Conservation (phyloP, 169 alveolate species). For the Amoebophrya sp. region DNA sequence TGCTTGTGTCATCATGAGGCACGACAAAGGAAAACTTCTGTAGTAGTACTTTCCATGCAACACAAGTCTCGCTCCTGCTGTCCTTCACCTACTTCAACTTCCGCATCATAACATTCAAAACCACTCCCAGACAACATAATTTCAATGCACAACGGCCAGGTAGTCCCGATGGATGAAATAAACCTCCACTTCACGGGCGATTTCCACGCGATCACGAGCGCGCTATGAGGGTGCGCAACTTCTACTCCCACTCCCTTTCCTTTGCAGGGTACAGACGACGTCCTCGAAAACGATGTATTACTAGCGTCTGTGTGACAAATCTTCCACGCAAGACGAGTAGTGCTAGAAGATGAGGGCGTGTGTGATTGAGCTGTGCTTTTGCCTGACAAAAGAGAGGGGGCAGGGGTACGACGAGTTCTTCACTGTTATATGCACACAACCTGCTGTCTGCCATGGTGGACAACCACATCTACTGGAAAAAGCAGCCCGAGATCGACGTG, state of each 20-base stretch:
- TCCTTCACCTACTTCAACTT: too few species aligned
- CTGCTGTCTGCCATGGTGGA: background rate
- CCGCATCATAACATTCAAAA: too few species aligned
- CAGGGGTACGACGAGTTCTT: background rate
- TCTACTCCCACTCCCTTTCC: background rate
- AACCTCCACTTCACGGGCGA: constrained; percentile 38
- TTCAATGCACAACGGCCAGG: too few species aligned
- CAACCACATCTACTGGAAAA: constrained; percentile 14
- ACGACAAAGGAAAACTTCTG: background rate
- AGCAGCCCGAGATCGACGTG: background rate
- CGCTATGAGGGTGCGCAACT: too few species aligned
- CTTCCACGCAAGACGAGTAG: constrained; percentile 34
- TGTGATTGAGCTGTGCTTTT: too few species aligned
- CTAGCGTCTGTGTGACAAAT: too few species aligned
- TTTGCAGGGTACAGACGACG: background rate
- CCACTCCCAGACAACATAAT: too few species aligned
- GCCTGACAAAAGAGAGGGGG: background rate
- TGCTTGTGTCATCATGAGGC: background rate
- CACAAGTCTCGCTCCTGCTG: background rate
- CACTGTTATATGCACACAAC: background rate
- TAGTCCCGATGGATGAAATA: constrained; percentile 36
- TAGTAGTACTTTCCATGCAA: background rate
- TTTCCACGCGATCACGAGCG: constrained; percentile 33
- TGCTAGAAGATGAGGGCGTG: too few species aligned
- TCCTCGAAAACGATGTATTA: too few species aligned